phyloP scores from a whole-genome alignment of 805 yeast genomes.

The Diddensiella santjacobensis region DNA sequence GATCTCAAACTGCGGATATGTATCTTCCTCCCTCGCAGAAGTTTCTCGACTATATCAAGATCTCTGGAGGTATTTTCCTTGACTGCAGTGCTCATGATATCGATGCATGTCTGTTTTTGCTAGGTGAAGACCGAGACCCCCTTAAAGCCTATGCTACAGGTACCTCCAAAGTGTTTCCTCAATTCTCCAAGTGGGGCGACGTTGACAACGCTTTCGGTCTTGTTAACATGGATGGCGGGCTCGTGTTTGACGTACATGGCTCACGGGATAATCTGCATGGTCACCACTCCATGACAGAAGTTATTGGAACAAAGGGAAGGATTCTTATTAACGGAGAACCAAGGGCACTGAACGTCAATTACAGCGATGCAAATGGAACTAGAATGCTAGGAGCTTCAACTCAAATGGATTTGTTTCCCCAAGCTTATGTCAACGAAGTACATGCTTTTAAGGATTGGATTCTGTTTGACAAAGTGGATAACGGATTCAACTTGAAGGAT shows the following conservation, averaged over 20 bases:
- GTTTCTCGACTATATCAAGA: conserved; percentile 22
- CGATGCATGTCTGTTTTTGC: conserved; percentile 21
- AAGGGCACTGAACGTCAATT: conserved; percentile 7
- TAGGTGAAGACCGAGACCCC: conserved; percentile 21
- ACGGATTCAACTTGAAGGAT: neutral
- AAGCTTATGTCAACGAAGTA: neutral
- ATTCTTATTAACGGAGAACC: conserved; percentile 22
- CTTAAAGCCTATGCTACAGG: conserved; percentile 14
- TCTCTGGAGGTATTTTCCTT: conserved; percentile 28
- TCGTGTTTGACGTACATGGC: conserved; percentile 18
- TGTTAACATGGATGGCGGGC: conserved; percentile 19
- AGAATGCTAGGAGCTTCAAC: conserved; percentile 13
- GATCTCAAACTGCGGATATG: neutral
- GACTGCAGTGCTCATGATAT: conserved; percentile 26
- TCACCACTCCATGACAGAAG: conserved; percentile 23
- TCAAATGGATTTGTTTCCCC: conserved; percentile 9
- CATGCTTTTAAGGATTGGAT: neutral
- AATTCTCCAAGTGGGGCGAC: conserved; percentile 21
- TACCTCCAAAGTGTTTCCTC: neutral
- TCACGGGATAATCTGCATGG: conserved; percentile 24
- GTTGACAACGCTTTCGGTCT: conserved; percentile 24
- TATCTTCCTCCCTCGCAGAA: neutral
- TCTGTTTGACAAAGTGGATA: neutral
- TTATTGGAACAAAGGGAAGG: conserved; percentile 25
- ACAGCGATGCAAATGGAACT: conserved; percentile 19